A percentile compares a stretch with the other conserved stretches of the same genome.
Evolutionary conservation across 805 yeast species (phyloP).

Genomic region (Kluyveromyces aestuarii): DNA sequence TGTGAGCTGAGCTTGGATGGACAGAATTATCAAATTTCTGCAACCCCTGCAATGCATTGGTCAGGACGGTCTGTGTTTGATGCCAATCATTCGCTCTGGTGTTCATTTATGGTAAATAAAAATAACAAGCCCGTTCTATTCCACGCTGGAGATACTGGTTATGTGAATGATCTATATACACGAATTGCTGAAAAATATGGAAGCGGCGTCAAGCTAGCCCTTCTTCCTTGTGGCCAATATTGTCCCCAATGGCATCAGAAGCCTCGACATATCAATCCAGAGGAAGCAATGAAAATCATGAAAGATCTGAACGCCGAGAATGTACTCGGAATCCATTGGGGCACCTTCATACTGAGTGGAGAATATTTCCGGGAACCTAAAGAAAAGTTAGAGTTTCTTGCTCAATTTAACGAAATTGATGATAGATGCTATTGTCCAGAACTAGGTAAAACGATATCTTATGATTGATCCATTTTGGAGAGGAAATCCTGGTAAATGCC

Average conservation of each 20-base stretch:
- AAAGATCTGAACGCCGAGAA: conserved; percentile 48
- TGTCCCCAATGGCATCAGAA: conserved; percentile 91
- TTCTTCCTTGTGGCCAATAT: conserved; percentile 91
- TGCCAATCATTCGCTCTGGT: conserved; percentile 78
- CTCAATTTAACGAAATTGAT: conserved; percentile 30
- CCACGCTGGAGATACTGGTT: conserved; percentile 96
- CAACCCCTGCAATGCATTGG: conserved; percentile 97
- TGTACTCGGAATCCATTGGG: conserved; percentile 92
- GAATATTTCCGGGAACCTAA: conserved; percentile 87
- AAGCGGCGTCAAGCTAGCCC: conserved; percentile 46
- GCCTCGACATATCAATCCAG: conserved; percentile 81
- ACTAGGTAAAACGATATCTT: conserved; percentile 43
- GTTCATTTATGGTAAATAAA: conserved; percentile 65
- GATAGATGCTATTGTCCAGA: conserved; percentile 50
- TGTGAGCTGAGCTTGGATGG: conserved; percentile 30
- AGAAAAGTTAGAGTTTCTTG: conserved; percentile 41
- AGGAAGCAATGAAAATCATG: conserved; percentile 64
- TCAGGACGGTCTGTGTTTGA: conserved; percentile 79
- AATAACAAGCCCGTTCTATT: conserved; percentile 65
- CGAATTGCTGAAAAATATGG: conserved; percentile 61
- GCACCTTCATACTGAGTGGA: conserved; percentile 82
- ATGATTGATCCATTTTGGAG: conserved; percentile 13
- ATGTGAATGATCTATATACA: conserved; percentile 60
- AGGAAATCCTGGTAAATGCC: conserved; percentile 45
- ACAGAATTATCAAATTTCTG: conserved; percentile 58